phyloP scores from a whole-genome alignment of 176 grass and related monocot species.

The Melocanna baccifera region DNA sequence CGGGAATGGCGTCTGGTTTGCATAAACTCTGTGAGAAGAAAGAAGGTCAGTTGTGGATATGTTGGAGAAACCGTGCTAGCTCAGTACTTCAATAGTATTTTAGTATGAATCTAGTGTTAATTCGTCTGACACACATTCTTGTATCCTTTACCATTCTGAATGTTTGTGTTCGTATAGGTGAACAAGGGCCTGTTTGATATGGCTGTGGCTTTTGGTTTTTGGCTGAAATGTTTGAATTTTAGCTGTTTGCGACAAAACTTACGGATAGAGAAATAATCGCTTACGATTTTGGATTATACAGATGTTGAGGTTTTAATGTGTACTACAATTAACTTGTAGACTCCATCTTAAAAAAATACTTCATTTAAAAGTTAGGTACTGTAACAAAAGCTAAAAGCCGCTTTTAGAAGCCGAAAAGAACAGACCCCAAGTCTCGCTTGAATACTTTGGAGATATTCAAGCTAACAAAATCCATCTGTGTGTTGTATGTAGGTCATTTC shows the following conservation, averaged over 20 bases:
- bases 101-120: neutral
- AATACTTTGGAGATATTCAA: slow-evolving; percentile 15
- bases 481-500: slow-evolving; percentile 18
- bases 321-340: no score
- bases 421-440: neutral
- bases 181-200: no score
- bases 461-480: neutral
- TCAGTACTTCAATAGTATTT: neutral
- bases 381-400: no score
- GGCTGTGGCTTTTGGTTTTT: no score
- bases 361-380: no score
- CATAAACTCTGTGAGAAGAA: slow-evolving; percentile 28
- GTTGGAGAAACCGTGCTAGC: neutral
- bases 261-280: no score
- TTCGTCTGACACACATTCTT: neutral
- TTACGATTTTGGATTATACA: no score
- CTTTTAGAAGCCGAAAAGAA: no score
- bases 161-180: neutral
- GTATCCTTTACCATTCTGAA: slow-evolving; percentile 13
- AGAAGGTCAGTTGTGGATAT: slow-evolving; percentile 22
- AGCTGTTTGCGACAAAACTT: no score
- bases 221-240: no score
- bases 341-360: no score
- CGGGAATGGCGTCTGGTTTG: neutral
- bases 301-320: no score